A percentile compares a stretch with the other conserved stretches of the same genome.
These are phyloP conservation scores for Mycosphaerella sp. DNA, from an alignment of 2,329 filamentous ascomycete genomes.

Conservation along the genomic window DNA sequence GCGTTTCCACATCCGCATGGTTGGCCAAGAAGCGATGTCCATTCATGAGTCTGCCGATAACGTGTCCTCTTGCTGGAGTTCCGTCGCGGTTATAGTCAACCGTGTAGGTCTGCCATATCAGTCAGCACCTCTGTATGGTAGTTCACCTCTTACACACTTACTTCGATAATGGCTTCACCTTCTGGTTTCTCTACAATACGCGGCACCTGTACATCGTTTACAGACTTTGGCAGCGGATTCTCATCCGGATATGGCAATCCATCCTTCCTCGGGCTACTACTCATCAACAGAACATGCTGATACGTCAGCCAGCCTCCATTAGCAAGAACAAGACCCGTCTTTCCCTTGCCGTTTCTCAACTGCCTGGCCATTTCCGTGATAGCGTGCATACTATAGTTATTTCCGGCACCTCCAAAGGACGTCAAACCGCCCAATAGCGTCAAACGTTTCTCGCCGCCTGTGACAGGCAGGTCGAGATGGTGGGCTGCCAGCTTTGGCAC, in stretches of 20 bases:
- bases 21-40: slow-evolving; percentile 53
- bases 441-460: slow-evolving; percentile 36
- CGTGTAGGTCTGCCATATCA: slow-evolving; percentile 52
- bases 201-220: slow-evolving; percentile 40
- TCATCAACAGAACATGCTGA: slow-evolving; percentile 57
- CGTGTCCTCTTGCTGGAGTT: slow-evolving; percentile 43
- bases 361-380: slow-evolving; percentile 53
- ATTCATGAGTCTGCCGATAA: slow-evolving; percentile 49
- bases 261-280: slow-evolving; percentile 39
- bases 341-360: slow-evolving; percentile 43
- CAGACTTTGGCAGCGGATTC: slow-evolving; percentile 42
- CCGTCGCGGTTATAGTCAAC: slow-evolving; percentile 52
- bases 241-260: slow-evolving; percentile 43
- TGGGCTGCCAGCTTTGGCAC: slow-evolving; percentile 60
- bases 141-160: too few relatives aligned
- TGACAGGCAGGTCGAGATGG: slow-evolving; percentile 51
- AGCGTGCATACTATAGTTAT: slow-evolving; percentile 64
- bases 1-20: slow-evolving; percentile 46
- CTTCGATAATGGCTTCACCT: slow-evolving; percentile 51
- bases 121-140: background rate
- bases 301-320: slow-evolving; percentile 63
- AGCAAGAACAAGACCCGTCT: slow-evolving; percentile 54
- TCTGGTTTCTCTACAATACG: slow-evolving; percentile 40
- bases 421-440: slow-evolving; percentile 61
- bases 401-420: slow-evolving; percentile 63